These are phyloP conservation scores for Fusarium pininemorale DNA, from an alignment of 2,329 filamentous ascomycete genomes.

Conservation along the genomic window DNA sequence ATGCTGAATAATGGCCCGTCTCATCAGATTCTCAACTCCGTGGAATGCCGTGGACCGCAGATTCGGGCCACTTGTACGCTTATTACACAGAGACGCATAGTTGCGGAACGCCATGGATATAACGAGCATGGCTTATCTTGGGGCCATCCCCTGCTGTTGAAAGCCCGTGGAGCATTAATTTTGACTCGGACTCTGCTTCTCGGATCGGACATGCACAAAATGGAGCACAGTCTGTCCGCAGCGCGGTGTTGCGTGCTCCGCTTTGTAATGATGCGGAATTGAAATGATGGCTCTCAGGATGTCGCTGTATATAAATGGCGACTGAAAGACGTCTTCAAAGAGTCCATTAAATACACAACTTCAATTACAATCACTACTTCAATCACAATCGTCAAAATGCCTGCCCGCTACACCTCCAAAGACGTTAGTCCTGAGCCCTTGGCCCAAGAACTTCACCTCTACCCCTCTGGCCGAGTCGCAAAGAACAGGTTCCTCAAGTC, in stretches of 20 bases:
- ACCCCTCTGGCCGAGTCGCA: slow-evolving; percentile 58
- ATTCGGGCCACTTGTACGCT: background rate
- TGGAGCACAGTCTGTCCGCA: background rate
- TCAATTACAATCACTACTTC: background rate
- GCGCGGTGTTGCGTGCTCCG: background rate
- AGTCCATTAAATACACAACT: background rate
- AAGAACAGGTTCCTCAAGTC: slow-evolving; percentile 73
- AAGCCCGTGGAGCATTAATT: background rate
- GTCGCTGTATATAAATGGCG: slow-evolving; percentile 2
- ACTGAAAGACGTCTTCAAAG: background rate
- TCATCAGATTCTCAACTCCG: no score
- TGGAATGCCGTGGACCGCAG: slow-evolving; percentile 13
- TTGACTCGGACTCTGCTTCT: background rate
- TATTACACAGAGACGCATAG: background rate
- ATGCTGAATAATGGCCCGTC: background rate
- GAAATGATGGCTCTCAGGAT: background rate
- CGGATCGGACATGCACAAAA: background rate
- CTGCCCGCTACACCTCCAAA: slow-evolving; percentile 31
- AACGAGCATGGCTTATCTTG: background rate
- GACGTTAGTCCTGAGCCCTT: slow-evolving; percentile 42
- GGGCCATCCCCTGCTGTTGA: background rate
- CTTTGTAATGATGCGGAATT: background rate
- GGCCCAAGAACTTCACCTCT: slow-evolving; percentile 56
- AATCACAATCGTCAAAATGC: slow-evolving; percentile 10
- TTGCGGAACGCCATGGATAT: background rate